Base-by-base conservation (phyloP, 768 basidiomycete genomes). In the Russula abietina region DNA sequence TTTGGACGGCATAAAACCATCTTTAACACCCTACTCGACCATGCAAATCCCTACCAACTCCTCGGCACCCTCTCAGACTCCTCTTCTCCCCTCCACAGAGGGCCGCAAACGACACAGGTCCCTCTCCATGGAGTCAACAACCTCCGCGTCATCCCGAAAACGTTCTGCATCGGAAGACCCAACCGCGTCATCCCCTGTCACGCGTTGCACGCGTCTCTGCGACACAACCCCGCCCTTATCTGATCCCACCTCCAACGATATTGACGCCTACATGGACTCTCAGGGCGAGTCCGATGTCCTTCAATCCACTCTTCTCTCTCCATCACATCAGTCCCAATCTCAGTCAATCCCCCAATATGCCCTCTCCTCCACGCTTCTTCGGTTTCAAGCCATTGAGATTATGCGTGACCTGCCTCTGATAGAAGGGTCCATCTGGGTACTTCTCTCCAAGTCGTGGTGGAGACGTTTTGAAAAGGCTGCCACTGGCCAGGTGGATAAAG, bases 351-450 rank as follows among this genome's bases (percentile, higher is more conserved):
- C 66, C 38, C 46, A 55, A 33, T 4, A 60, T 64, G 22, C 4
- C 55, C 45, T 48, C 66, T 32, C 69, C 66, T 65, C 64, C 50
- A 36, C 61, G 10, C 36, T 68, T 78, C 64, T 68, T 76, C 89
- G 84, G 71, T 61, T 84, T n/a, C 60, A 75, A 6, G 71, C 78
- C 54, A 79, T 91, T 69, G 72, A 81, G 24, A 71, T 74, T 6
- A 78, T 78, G 16, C 81, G 81, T 68, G 70, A 68, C 45, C 72
- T 69, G 50, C 74, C 77, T 46, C 83, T 93, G 80, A 75, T 78
- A 33, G 74, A 79, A 9, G 88, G 88, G 50, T 84, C 92, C 55
- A 84, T 79, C 10, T 94, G 92, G 92, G 93, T 83, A 74, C 75
- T 95, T 54, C 78, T 95, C 32, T 79, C 86, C 24, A 74, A 81